These are phyloP conservation scores for Cydonia oblonga DNA, from an alignment of 331 rosid genomes.

Conservation along the genomic window DNA sequence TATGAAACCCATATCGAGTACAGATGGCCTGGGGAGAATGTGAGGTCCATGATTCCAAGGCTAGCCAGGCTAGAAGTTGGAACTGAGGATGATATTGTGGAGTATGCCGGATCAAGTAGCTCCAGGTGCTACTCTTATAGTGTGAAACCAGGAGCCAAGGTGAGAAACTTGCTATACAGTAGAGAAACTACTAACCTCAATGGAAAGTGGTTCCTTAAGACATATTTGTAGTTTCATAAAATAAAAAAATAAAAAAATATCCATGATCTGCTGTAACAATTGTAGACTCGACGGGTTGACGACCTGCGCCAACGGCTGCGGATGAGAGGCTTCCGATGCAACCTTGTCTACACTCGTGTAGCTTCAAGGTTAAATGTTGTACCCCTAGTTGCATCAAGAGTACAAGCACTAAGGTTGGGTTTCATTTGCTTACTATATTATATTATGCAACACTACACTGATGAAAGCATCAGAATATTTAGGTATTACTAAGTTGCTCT, in stretches of 20 bases:
- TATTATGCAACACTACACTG: neutral
- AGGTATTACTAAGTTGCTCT: neutral
- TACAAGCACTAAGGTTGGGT: conserved; percentile 62
- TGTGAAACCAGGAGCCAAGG: conserved; percentile 39
- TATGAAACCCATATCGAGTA: conserved; percentile 61
- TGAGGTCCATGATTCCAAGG: conserved; percentile 51
- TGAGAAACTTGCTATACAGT: conserved; percentile 20
- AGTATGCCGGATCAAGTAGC: conserved; percentile 35
- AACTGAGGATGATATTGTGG: conserved; percentile 36
- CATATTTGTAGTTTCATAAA: neutral
- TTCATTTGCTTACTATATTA: neutral
- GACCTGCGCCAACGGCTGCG: conserved; percentile 60
- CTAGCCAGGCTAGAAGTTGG: conserved; percentile 47
- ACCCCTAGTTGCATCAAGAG: conserved; percentile 67
- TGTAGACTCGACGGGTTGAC: conserved; percentile 38
- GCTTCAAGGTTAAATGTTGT: conserved; percentile 56
- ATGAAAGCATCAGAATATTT: neutral
- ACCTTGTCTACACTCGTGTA: conserved; percentile 49
- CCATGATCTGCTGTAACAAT: conserved; percentile 3
- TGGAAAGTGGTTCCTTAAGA: neutral
- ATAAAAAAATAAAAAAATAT: neutral
- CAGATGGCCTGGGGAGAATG: conserved; percentile 72
- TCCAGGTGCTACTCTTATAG: conserved; percentile 56
- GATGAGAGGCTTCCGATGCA: conserved; percentile 85
- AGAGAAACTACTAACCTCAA: neutral